Evolutionary conservation across 352 stramenopile genomes (phyloP).

Genomic region (Pythium coloratum): DNA sequence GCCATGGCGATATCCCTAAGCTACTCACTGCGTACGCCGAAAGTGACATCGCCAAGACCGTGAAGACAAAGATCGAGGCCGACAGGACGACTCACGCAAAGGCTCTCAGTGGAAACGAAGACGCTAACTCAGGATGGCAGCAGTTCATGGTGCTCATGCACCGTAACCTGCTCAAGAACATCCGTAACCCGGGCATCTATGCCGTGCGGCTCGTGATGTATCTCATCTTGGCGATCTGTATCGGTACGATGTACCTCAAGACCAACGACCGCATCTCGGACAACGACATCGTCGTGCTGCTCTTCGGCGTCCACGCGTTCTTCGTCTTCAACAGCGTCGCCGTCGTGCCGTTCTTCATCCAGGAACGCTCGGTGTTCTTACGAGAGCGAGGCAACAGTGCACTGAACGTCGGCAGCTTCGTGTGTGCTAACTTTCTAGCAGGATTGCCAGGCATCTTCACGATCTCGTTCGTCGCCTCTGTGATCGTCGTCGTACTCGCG

Average conservation of each 20-base stretch:
- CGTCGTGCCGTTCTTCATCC: slow-evolving; percentile 77
- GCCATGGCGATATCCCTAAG: slow-evolving; percentile 29
- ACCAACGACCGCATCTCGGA: slow-evolving; percentile 39
- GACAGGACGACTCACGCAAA: slow-evolving; percentile 41
- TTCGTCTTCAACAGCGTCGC: slow-evolving; percentile 91
- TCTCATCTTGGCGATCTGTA: slow-evolving; percentile 62
- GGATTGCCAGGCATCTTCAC: slow-evolving; percentile 60
- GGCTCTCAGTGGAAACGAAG: slow-evolving; percentile 26
- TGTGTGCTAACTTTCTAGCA: slow-evolving; percentile 61
- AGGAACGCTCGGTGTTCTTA: slow-evolving; percentile 80
- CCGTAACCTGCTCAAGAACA: slow-evolving; percentile 57
- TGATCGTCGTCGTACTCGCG: slow-evolving; percentile 56
- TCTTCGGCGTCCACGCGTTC: slow-evolving; percentile 90
- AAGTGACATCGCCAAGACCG: slow-evolving; percentile 29
- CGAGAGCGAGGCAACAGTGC: slow-evolving; percentile 81
- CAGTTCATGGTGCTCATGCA: slow-evolving; percentile 60
- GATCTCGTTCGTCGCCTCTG: slow-evolving; percentile 47
- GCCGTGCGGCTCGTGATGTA: slow-evolving; percentile 83
- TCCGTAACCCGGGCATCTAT: slow-evolving; percentile 67
- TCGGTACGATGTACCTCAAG: slow-evolving; percentile 70
- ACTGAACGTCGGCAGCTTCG: slow-evolving; percentile 73
- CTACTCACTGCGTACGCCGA: slow-evolving; percentile 39
- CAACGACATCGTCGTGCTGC: slow-evolving; percentile 46
- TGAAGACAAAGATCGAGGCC: slow-evolving; percentile 32
- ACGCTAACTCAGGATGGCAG: slow-evolving; percentile 36